Percentiles rank a stretch among this genome's conserved stretches.
These are phyloP conservation scores for Saitozyma sp. DNA, from an alignment of 768 basidiomycete genomes.

Conservation along the genomic window DNA sequence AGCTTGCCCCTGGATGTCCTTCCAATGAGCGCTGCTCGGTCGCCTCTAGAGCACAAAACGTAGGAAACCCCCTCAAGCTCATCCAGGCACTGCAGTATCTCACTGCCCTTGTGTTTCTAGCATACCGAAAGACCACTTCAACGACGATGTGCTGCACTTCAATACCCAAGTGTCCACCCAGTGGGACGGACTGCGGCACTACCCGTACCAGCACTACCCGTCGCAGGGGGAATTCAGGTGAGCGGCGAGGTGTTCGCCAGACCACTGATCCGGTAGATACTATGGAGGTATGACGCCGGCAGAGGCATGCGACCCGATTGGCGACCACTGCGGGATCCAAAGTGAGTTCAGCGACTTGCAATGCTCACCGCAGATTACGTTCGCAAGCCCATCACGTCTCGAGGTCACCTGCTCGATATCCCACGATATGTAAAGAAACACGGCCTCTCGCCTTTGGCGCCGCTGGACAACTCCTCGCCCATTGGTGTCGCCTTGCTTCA, in stretches of 20 bases:
- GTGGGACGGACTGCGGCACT: conserved; percentile 24
- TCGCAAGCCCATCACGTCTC: conserved; percentile 20
- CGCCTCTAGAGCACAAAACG: conserved; percentile 7
- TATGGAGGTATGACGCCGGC: conserved; percentile 20
- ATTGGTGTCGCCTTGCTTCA: conserved; percentile 8
- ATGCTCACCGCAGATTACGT: conserved; percentile 20
- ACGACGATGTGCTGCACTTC: conserved; percentile 13
- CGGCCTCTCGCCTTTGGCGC: conserved; percentile 4
- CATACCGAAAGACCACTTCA: conserved; percentile 11
- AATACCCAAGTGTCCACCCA: conserved; percentile 22
- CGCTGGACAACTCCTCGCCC: conserved; percentile 12
- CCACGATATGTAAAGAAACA: conserved; percentile 10
- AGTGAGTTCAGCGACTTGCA: conserved; percentile 16
- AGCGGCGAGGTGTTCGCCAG: no score
- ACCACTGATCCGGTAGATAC: no score
- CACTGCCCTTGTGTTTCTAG: conserved; percentile 8
- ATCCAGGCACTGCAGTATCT: neutral
- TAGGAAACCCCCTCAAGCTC: neutral
- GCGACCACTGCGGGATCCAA: conserved; percentile 24
- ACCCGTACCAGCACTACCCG: conserved; percentile 29
- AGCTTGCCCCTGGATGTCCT: conserved; percentile 7
- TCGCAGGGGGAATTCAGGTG: conserved; percentile 23
- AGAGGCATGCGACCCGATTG: conserved; percentile 10
- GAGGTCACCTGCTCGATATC: conserved; percentile 28
- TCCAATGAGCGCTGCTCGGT: conserved; percentile 7